Base-by-base conservation (phyloP, 179 eudicot genomes). In the Vitellaria paradoxa region DNA sequence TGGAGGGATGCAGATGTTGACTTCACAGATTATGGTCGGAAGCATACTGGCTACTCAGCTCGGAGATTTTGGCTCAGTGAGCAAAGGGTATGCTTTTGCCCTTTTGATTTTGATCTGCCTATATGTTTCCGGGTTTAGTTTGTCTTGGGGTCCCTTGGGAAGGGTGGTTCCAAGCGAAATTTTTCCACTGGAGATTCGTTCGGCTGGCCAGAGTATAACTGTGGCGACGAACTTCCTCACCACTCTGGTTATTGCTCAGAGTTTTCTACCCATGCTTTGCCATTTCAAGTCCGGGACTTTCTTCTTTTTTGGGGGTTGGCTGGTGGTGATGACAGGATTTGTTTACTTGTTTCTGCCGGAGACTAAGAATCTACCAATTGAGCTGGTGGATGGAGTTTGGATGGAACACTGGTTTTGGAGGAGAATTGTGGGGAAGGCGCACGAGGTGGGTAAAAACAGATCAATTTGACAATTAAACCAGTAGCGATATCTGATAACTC, bases 151-250 rank as follows among this genome's bases (percentile, higher is more conserved):
- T 0, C 87, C 85, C 23, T 75, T 85, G 64, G 83, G 81, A 20
- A 81, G 87, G 87, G 42, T 84, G 17, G 77, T 86, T 46, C 85
- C 89, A 12, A 84, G 89, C 47, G 89, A 86, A 56, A 86, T 86
- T 17, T 84, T 86, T 70, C 85, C 89, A 0, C 50, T 86, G 69
- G 89, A 86, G 78, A 80, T 86, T 40, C 61, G 87, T 21, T 84
- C 89, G n/a, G 89, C 87, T 9, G 89, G 85, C 3, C 89, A 86
- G 23, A 81, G 89, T 72, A 84, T 86, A 9, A 75, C 73, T 3
- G 87, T 86, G 30, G 87, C 87, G 15, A 84, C 84, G 46, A 77
- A 70, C 26, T 80, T 86, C 80, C 26, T 80, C n/a, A 70, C 77
- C 65, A 82, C 83, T 14, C 73, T 85, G 59, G 23, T 85, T 5